These are phyloP conservation scores for Suillus spraguei DNA, from an alignment of 768 basidiomycete genomes.

Conservation along the genomic window DNA sequence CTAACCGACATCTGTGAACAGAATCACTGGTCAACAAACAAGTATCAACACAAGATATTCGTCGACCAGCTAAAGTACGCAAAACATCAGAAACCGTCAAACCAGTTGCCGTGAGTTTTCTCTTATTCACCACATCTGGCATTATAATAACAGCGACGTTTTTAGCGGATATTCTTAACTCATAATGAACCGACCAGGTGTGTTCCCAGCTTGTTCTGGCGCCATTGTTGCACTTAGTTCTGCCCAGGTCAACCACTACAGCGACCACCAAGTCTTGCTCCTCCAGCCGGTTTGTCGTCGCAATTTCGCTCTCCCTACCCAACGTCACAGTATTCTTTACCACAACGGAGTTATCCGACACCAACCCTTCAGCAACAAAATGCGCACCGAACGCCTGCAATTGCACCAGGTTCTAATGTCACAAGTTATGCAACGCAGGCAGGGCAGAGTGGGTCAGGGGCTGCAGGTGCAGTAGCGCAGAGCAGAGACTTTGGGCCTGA, in stretches of 20 bases:
- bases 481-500: conserved; percentile 68
- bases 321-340: conserved; percentile 36
- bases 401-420: conserved; percentile 34
- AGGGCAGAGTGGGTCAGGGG: conserved; percentile 47
- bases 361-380: conserved; percentile 54
- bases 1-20: conserved; percentile 2
- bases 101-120: conserved; percentile 15
- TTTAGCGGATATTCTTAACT: not conserved
- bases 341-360: conserved; percentile 34
- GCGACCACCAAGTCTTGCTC: conserved; percentile 73
- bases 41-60: conserved; percentile 27
- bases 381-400: conserved; percentile 59
- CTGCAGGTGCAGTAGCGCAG: conserved; percentile 17
- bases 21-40: conserved; percentile 23
- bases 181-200: conserved; percentile 65
- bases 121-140: not conserved
- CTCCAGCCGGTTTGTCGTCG: conserved; percentile 60
- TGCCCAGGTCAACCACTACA: conserved; percentile 77
- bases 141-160: not conserved
- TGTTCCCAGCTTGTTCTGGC: conserved; percentile 23
- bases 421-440: conserved; percentile 87
- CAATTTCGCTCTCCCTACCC: conserved; percentile 62
- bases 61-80: conserved; percentile 16
- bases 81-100: conserved; percentile 18
- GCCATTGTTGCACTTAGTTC: conserved; percentile 23